Conservation (phyloP, 1,284 basidiomycete genomes). For the Cutaneotrichosporon sp. region DNA sequence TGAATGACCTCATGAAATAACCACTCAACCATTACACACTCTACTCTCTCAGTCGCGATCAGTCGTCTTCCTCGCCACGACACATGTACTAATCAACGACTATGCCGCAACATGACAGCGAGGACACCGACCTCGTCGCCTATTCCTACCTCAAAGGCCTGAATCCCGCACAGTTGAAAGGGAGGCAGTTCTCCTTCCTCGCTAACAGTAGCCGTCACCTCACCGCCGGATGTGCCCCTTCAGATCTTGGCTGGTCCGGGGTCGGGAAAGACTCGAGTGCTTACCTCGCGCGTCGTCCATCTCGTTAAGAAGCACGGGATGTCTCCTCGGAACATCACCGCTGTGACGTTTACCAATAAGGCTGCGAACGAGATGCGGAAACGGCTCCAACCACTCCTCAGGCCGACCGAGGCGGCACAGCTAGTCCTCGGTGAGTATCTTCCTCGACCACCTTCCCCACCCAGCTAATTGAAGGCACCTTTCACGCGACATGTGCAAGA, state of each 20-base stretch:
- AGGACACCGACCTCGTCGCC: neutral
- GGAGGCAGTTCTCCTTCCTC: conserved; percentile 18
- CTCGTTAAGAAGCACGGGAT: conserved; percentile 64
- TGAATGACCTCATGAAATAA: neutral
- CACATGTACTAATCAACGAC: neutral
- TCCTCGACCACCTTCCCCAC: neutral
- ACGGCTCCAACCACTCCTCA: conserved; percentile 70
- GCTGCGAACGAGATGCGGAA: conserved; percentile 85
- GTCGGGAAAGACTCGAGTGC: conserved; percentile 68
- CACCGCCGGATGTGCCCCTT: conserved; percentile 63
- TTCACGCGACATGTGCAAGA: conserved; percentile 73
- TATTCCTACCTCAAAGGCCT: conserved; percentile 42
- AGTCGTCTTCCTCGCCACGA: neutral
- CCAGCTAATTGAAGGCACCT: conserved; percentile 64
- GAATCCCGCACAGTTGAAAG: conserved; percentile 44
- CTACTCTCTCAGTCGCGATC: neutral
- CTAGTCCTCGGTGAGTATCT: conserved; percentile 59
- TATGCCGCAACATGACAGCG: conserved; percentile 2
- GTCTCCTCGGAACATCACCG: conserved; percentile 66
- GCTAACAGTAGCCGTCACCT: conserved; percentile 62
- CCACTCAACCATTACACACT: neutral
- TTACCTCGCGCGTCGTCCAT: conserved; percentile 76
- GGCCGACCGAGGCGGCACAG: conserved; percentile 61
- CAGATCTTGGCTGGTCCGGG: conserved; percentile 85
- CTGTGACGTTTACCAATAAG: conserved; percentile 84